A percentile compares a stretch with the other conserved stretches of the same genome.
Conservation (phyloP, 2,329 filamentous ascomycete genomes). For the Thelonectria discophora region DNA sequence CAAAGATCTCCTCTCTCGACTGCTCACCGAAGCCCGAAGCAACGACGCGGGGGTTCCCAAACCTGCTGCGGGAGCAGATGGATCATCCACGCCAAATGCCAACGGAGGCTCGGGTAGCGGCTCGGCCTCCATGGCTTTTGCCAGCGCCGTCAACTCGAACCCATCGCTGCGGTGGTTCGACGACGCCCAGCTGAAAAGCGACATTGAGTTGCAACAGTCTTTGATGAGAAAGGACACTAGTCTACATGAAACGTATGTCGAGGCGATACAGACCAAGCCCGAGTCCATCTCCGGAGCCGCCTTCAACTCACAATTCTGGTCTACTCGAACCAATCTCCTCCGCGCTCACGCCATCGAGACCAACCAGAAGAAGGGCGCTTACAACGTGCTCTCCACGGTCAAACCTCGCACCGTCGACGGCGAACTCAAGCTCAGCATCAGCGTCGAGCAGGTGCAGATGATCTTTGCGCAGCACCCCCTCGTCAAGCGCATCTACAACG, state of each 20-base stretch:
- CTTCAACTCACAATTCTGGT: constrained; percentile 96
- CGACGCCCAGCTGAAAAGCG: constrained; percentile 77
- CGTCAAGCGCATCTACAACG: constrained; percentile 89
- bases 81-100: constrained; percentile 41
- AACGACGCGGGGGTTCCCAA: constrained; percentile 61
- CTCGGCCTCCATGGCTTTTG: constrained; percentile 80
- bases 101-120: constrained; percentile 50
- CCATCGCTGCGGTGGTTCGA: constrained; percentile 76
- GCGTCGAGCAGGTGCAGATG: constrained; percentile 89
- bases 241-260: constrained; percentile 86
- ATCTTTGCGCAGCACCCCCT: constrained; percentile 94
- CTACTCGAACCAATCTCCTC: constrained; percentile 83
- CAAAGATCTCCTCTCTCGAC: constrained; percentile 80
- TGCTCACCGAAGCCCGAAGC: constrained; percentile 76
- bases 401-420: constrained; percentile 67
- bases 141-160: constrained; percentile 70
- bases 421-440: constrained; percentile 82
- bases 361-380: constrained; percentile 85
- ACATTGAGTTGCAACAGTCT: constrained; percentile 86
- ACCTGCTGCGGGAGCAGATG: constrained; percentile 48
- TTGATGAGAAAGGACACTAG: constrained; percentile 81
- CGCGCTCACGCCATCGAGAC: constrained; percentile 91
- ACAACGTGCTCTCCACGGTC: constrained; percentile 92
- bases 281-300: constrained; percentile 81
- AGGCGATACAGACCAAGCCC: constrained; percentile 83